A percentile compares a stretch with the other conserved stretches of the same genome.
These are phyloP conservation scores for Wallacemonas sp. DNA, from an alignment of 208 protist genomes.

Conservation along the genomic window DNA sequence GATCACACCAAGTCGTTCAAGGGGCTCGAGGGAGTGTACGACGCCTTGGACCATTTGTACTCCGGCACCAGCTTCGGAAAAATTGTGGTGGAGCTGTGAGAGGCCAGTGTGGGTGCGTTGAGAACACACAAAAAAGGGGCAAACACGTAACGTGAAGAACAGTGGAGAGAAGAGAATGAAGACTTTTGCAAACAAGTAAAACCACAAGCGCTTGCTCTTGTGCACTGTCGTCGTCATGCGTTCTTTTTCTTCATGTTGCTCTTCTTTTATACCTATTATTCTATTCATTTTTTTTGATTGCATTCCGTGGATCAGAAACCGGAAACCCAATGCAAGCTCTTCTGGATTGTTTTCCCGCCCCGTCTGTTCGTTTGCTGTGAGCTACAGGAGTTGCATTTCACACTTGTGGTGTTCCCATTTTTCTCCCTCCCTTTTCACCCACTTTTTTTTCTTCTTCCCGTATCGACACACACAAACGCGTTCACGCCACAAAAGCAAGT, in stretches of 20 bases:
- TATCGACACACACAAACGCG: neutral
- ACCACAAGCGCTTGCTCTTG: too few species aligned
- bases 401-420: too few species aligned
- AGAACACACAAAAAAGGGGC: too few species aligned
- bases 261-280: slow-evolving; percentile 13
- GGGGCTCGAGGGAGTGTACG: slow-evolving; percentile 54
- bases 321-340: too few species aligned
- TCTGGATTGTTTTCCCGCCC: too few species aligned
- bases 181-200: too few species aligned
- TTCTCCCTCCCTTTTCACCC: slow-evolving; percentile 14
- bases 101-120: too few species aligned
- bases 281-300: too few species aligned
- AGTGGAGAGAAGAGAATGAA: neutral
- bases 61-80: slow-evolving; percentile 68
- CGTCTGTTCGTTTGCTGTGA: too few species aligned
- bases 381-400: too few species aligned
- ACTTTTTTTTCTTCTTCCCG: slow-evolving; percentile 23
- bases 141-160: neutral
- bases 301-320: too few species aligned
- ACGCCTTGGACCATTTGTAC: slow-evolving; percentile 78
- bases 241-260: slow-evolving; percentile 14
- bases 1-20: slow-evolving; percentile 29
- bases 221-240: neutral
- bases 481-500: neutral
- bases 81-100: slow-evolving; percentile 44